Percentiles rank a stretch among this genome's conserved stretches.
Conservation (phyloP, 495 filamentous ascomycete species). For the Annulohypoxylon bovei region DNA sequence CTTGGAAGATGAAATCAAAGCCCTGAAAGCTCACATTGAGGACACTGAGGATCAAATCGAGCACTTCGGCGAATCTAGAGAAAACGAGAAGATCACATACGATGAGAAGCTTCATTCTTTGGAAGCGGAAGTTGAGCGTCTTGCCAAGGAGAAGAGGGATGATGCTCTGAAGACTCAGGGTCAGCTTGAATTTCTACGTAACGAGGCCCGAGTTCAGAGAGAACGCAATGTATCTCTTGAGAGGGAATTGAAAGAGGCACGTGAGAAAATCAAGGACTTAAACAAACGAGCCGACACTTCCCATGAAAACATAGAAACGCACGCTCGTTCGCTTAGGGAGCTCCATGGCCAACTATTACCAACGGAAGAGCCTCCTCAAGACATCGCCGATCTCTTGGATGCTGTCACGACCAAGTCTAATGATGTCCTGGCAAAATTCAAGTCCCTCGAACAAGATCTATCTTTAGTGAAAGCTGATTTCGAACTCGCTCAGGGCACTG, state of each 20-base stretch:
- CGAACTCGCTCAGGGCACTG: conserved; percentile 49
- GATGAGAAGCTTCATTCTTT: conserved; percentile 76
- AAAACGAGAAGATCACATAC: conserved; percentile 75
- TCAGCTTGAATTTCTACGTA: conserved; percentile 64
- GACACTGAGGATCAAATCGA: conserved; percentile 92
- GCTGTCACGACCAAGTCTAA: conserved; percentile 69
- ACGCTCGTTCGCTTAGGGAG: conserved; percentile 67
- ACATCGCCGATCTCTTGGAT: conserved; percentile 68
- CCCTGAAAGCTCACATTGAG: conserved; percentile 78
- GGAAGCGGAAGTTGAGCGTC: conserved; percentile 72
- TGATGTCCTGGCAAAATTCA: conserved; percentile 59
- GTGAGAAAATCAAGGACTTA: conserved; percentile 61
- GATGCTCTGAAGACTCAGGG: conserved; percentile 65
- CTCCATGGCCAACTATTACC: conserved; percentile 70
- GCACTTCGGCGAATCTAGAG: conserved; percentile 79
- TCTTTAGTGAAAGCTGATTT: conserved; percentile 57
- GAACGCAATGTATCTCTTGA: conserved; percentile 64
- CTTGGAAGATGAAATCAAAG: conserved; percentile 79
- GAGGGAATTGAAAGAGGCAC: conserved; percentile 60
- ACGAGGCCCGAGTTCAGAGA: conserved; percentile 64
- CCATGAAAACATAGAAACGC: conserved; percentile 57
- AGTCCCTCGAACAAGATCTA: conserved; percentile 55
- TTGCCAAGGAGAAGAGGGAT: conserved; percentile 65
- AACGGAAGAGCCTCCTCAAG: conserved; percentile 63
- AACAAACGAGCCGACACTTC: conserved; percentile 61